Base-by-base conservation (phyloP, 2,329 filamentous ascomycete genomes). In the Penicillium sp. region DNA sequence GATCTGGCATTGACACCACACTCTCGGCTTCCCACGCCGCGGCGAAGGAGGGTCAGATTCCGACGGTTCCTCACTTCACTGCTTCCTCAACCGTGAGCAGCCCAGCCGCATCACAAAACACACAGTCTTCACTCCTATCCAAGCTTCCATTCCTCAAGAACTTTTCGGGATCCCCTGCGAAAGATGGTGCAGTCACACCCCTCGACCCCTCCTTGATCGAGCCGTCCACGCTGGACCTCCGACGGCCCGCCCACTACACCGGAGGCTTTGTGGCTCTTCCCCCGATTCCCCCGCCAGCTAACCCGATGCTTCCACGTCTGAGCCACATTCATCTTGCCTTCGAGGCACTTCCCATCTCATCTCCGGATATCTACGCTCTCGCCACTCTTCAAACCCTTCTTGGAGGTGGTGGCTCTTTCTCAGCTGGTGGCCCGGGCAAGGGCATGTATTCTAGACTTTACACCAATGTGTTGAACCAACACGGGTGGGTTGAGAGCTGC, bases 401-500 rank as follows among this genome's bases (percentile, higher is more conserved):
- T 29, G 94, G 94, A 54, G 94, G 94, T 44, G 94, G 94, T 45
- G 94, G 94, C 21, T 97, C 92, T 52, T 99, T 99, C 79, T 96
- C 91, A 14, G 94, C 94, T 50, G 94, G 94, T 66, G 94, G 94
- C 0, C 94, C 94, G 4, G 94, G 94, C 49, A 99, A 99, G 80
- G 94, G 94, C 73, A 99, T 99, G 94, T 97, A 97, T 81, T 96
- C 91, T 33, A 89, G 94, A 11, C 85, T 99, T 8, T 99, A 97
- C 81, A 97, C 92, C 60, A 96, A 97, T 72, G 93, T 97, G 0
- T 84, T 99, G 48, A 99, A 99, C 79, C 92, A 97, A 77, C 88
- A 96, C 77, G 91, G 90, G 64, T 99, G 93, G 93, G 91, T 99
- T 23, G 94, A 99, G 77, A 92, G 87, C 56, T 97, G 94, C 77